Conservation (phyloP, 768 basidiomycete species). For the Lactifluus pinguis region DNA sequence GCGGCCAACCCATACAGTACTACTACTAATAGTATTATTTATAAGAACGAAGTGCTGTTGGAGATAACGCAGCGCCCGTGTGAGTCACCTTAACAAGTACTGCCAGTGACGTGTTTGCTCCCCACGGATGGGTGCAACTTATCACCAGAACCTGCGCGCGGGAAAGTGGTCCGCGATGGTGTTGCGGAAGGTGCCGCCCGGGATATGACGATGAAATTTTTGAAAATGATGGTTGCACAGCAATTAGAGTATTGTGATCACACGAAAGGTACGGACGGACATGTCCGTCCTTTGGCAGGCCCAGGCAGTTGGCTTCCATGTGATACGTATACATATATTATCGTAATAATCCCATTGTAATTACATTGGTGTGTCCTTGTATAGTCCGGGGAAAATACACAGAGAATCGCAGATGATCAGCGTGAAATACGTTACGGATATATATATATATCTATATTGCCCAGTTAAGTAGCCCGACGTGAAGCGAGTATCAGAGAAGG, state of each 20-base stretch:
- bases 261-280: background rate
- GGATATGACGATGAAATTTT: background rate
- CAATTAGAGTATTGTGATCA: too few species aligned
- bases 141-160: background rate
- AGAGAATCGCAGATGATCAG: background rate
- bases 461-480: background rate
- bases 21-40: too few species aligned
- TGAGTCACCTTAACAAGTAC: background rate
- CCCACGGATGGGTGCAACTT: background rate
- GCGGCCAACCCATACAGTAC: background rate
- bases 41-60: background rate
- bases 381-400: constrained; percentile 1
- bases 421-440: constrained; percentile 10
- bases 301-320: background rate
- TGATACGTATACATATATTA: constrained; percentile 4
- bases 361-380: constrained; percentile 2
- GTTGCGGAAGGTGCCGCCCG: too few species aligned
- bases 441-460: constrained; percentile 4
- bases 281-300: background rate
- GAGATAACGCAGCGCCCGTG: background rate
- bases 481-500: background rate
- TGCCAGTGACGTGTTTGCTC: background rate
- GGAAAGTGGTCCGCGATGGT: background rate
- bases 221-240: background rate
- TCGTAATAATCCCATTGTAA: constrained; percentile 1